Evolutionary conservation across 495 filamentous ascomycete species (phyloP).

Genomic region (Oidiodendron maius): DNA sequence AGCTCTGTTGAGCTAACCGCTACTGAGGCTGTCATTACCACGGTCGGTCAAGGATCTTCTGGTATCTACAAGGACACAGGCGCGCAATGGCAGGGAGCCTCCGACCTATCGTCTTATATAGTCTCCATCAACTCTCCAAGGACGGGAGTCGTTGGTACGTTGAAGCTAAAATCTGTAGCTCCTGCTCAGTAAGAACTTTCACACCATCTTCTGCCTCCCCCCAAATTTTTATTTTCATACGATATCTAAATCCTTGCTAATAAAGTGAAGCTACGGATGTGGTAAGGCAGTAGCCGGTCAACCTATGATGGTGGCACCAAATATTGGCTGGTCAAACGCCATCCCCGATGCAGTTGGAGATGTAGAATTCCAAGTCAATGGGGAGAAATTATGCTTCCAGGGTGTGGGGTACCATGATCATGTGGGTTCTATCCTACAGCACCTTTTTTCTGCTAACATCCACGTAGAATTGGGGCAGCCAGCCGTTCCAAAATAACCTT

Average conservation of each 20-base stretch:
- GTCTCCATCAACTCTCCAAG: slow-evolving; percentile 5
- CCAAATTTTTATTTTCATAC: no score
- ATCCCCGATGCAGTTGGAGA: slow-evolving; percentile 27
- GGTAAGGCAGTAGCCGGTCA: slow-evolving; percentile 22
- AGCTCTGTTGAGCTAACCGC: neutral
- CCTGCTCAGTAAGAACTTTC: slow-evolving; percentile 11
- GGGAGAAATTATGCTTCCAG: slow-evolving; percentile 25
- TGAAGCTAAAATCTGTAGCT: slow-evolving; percentile 1
- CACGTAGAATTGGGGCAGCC: slow-evolving; percentile 28
- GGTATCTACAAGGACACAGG: neutral
- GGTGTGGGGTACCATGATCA: slow-evolving; percentile 38
- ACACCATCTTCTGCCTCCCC: no score
- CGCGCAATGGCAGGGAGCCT: neutral
- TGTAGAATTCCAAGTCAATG: slow-evolving; percentile 27
- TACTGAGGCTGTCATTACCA: neutral
- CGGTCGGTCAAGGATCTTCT: slow-evolving; percentile 1
- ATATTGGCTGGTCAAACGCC: slow-evolving; percentile 33
- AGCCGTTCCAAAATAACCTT: slow-evolving; percentile 15
- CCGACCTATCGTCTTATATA: slow-evolving; percentile 3
- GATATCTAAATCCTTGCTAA: no score
- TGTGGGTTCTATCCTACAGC: slow-evolving; percentile 11
- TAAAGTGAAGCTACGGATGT: slow-evolving; percentile 5
- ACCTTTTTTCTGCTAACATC: neutral
- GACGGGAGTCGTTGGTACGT: slow-evolving; percentile 7
- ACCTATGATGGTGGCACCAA: slow-evolving; percentile 20